Base-by-base conservation (phyloP, 257 asterid species). In the Coffea eugenioides region DNA sequence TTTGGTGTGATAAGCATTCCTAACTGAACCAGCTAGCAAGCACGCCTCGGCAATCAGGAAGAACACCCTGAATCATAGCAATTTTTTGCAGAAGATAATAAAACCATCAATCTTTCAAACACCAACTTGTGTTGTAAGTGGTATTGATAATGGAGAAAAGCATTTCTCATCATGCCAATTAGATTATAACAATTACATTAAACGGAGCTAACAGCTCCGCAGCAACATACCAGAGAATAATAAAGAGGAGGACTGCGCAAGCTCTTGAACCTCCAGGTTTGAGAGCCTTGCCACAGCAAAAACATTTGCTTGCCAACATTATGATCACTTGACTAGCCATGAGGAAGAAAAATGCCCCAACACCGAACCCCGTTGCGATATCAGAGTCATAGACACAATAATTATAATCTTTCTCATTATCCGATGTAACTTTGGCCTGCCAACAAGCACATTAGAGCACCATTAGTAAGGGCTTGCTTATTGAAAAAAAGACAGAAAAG, bases 241-340 rank as follows among this genome's bases (percentile, higher is more conserved):
- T 87, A 89, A 92, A 94, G 54, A 96, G 97, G 70, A 96, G 62
- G 51, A 91, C 86, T 6, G 97, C 96, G 65, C 97, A 92, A 82
- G 98, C 96, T 83, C 99, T 88, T 13, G 99, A 92, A 80, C 97
- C 97, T 45, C 97, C 98, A 1, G 97, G 99, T 68, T 83, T 92
- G 39, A 96, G 85, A 25, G 99, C 90, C 80, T 81, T 81, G 52
- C 99, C 99, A 51, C 93, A 92, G 85, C 99, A 96, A 87, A 96
- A 89, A 89, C 98, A 96, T 80, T 83, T 88, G 71, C 97, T 92
- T 8, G 97, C 98, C 49, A 89, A 85, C 96, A 89, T 91, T 82
- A 96, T 80, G 68, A 91, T 71, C 27, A 80, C 74, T 84, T 96
- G 99, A 77, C 98, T 85, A 48, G 78, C 87, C 93, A 92, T n/a